Evolutionary conservation across 106 monocot species (phyloP), one percentile per base, ranked within the genome.

Genomic region (Acorus calamus): DNA sequence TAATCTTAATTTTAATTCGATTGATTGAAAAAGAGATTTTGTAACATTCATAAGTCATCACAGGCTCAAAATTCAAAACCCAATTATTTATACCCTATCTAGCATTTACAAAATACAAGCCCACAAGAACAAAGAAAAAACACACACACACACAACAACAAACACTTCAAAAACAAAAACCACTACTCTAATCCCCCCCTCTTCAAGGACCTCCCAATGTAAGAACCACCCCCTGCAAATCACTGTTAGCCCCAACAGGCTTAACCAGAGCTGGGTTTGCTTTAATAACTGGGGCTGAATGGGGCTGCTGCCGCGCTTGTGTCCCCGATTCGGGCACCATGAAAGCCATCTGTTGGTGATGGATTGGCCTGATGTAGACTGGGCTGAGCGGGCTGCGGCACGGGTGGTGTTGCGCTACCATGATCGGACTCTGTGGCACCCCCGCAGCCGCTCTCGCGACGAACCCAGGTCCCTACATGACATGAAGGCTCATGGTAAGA

Each of bases 171-270:
- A 57, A 57, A 28, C 8, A 58, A 58, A 58, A 58, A 11, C 53
- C 46, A 57, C 14, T 42, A 14, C 11, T 60, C n/a, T 28, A 28
- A 28, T 28, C 1, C 28, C 28, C 28, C 28, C 69, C 69, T 42
- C 67, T 80, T 10, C 78, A 80, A 0, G 93, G 83, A 11, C 93
- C 89, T 53, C 85, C 93, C 42, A 93, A 75, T 8, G 86, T 81
- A 11, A 93, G 79, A 58, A 86, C 86, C 47, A 93, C 81, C 51
- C 80, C 93, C 42, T 83, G 83, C 3, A 92, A 70, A 65, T 93
- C 93, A 4, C 74, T 81, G 45, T 74, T 75, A 3, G 64, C 64
- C 72, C 70, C 80, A 28, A 28, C 28, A 28, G 28, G 28, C 28
- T 28, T 28, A 28, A 28, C 28, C 28, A 28, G 28, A 4, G 76